A percentile compares a stretch with the other conserved stretches of the same genome.
phyloP scores from a whole-genome alignment of 805 yeast genomes.

The Osmozyma mogii region DNA sequence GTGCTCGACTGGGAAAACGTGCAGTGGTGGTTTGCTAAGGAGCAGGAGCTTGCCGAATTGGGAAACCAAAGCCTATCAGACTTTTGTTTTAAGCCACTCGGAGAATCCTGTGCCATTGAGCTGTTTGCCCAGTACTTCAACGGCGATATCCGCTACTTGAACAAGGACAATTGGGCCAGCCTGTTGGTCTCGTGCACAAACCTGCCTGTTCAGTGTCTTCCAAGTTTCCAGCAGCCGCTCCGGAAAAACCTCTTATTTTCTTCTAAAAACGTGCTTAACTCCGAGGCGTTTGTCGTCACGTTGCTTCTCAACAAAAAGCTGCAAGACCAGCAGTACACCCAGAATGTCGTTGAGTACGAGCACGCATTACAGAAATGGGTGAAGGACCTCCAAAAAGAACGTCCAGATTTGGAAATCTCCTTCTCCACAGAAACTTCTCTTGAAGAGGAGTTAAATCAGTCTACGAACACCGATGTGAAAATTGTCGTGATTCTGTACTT shows the following conservation, averaged over 20 bases:
- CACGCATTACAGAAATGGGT: slow-evolving; percentile 51
- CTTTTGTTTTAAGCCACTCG: slow-evolving; percentile 78
- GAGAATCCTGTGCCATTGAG: slow-evolving; percentile 72
- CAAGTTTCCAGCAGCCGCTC: slow-evolving; percentile 85
- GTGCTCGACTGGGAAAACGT: slow-evolving; percentile 58
- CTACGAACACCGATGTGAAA: slow-evolving; percentile 69
- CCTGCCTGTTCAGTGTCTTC: slow-evolving; percentile 85
- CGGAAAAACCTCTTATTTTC: slow-evolving; percentile 59
- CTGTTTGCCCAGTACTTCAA: slow-evolving; percentile 84
- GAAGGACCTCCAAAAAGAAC: slow-evolving; percentile 34
- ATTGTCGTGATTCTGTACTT: slow-evolving; percentile 70
- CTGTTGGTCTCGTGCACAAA: slow-evolving; percentile 54
- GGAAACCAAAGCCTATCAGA: slow-evolving; percentile 39
- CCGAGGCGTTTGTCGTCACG: slow-evolving; percentile 74
- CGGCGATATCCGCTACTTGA: slow-evolving; percentile 46
- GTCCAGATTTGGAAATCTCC: slow-evolving; percentile 55
- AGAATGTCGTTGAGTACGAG: slow-evolving; percentile 58
- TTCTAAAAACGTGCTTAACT: slow-evolving; percentile 42
- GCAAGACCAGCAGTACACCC: slow-evolving; percentile 32
- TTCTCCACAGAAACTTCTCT: slow-evolving; percentile 80
- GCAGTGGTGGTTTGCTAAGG: slow-evolving; percentile 87
- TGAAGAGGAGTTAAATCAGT: slow-evolving; percentile 74
- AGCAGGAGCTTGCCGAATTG: slow-evolving; percentile 37
- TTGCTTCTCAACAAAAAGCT: slow-evolving; percentile 51
- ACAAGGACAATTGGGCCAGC: slow-evolving; percentile 48